Conservation (phyloP, 441 rosid genomes). For the Gossypium trilobum region DNA sequence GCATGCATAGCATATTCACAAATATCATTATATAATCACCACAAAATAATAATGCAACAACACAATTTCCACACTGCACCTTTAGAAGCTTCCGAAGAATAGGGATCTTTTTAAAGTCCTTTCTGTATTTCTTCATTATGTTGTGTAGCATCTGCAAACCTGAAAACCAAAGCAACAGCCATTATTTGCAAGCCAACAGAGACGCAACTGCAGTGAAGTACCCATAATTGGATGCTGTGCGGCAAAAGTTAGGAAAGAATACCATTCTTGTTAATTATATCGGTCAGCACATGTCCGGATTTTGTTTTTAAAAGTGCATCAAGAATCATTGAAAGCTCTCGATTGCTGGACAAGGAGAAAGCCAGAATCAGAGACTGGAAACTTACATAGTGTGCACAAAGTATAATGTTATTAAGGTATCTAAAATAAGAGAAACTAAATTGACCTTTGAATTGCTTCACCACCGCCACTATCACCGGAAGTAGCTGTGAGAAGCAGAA, state of each 20-base stretch:
- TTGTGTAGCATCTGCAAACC: conserved; percentile 96
- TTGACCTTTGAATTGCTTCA: conserved; percentile 92
- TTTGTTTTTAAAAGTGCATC: conserved; percentile 94
- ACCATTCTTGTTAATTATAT: conserved; percentile 92
- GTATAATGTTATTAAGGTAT: conserved; percentile 13
- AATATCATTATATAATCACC: not conserved
- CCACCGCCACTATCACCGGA: conserved; percentile 69
- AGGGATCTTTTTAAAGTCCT: conserved; percentile 91
- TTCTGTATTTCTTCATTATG: conserved; percentile 80
- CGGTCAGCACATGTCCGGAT: conserved; percentile 65
- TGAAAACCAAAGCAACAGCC: conserved; percentile 26
- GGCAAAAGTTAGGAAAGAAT: conserved; percentile 23
- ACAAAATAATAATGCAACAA: not conserved
- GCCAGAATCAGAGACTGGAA: conserved; percentile 18
- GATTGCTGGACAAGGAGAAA: conserved; percentile 57
- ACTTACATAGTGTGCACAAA: not conserved
- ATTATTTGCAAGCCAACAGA: conserved; percentile 13
- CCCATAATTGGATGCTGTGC: conserved; percentile 1
- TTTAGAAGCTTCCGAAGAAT: conserved; percentile 94
- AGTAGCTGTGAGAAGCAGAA: conserved; percentile 90
- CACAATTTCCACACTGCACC: conserved; percentile 36
- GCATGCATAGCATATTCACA: conserved; percentile 8
- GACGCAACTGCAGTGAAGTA: not conserved
- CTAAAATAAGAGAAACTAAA: conserved; percentile 1
- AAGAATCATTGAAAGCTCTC: conserved; percentile 97